Evolutionary conservation across 2,329 filamentous ascomycete genomes (phyloP).

Genomic region (Penicillium aurantiogriseum): DNA sequence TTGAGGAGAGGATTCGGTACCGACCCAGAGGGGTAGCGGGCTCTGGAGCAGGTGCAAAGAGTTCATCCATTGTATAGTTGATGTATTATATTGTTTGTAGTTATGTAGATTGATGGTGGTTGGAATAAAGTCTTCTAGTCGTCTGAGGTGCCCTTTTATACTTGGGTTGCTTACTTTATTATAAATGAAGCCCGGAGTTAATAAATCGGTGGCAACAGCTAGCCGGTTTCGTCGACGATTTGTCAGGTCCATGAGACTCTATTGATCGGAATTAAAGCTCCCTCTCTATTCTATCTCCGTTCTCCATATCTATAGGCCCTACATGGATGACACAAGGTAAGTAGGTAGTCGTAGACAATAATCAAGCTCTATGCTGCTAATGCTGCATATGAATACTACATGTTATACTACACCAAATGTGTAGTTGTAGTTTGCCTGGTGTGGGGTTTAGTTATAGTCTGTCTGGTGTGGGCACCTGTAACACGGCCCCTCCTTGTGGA

Average conservation of each 20-base stretch:
- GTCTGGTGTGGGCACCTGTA: background rate
- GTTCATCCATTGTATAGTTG: constrained; percentile 25
- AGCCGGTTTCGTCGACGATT: background rate
- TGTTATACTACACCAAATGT: background rate
- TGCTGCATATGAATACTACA: background rate
- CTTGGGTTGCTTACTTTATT: background rate
- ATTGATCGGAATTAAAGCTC: background rate
- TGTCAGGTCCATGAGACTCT: too few relatives aligned
- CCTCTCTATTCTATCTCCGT: background rate
- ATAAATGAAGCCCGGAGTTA: constrained; percentile 3
- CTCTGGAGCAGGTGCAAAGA: constrained; percentile 45
- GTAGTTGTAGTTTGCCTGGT: background rate
- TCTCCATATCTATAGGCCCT: too few relatives aligned
- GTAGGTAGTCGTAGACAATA: background rate
- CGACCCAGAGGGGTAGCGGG: constrained; percentile 62
- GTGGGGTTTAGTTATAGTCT: too few relatives aligned
- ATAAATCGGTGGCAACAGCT: background rate
- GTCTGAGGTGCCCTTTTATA: background rate
- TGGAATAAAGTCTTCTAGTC: background rate
- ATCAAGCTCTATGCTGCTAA: background rate
- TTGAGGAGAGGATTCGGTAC: constrained; percentile 66
- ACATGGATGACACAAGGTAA: too few relatives aligned
- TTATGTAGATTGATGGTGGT: background rate
- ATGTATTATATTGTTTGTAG: background rate
- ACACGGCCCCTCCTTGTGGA: background rate